Conservation (phyloP, 129 eudicot genomes). For the sunflower (Helianthus annuus) region HanXRQr2.0-SUNRISE NC_035443.2:58284033-58284532, state of each 20-base stretch:
- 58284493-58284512: conserved; percentile 82
- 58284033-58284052: conserved; percentile 59
- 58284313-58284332: conserved; percentile 86
- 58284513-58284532: conserved; percentile 88
- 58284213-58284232: background rate
- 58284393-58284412: conserved; percentile 8
- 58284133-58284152: conserved; percentile 73
- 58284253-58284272: conserved; percentile 66
- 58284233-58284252: conserved; percentile 4
- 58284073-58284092: conserved; percentile 78
- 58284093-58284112: conserved; percentile 75
- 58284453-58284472: conserved; percentile 44
- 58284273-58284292: conserved; percentile 92
- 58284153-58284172: conserved; percentile 88
- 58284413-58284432: conserved; percentile 3
- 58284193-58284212: conserved; percentile 42
- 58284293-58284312: conserved; percentile 88
- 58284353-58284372: conserved; percentile 89
- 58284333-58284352: conserved; percentile 96
- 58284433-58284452: background rate
- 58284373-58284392: conserved; percentile 39
- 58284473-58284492: conserved; percentile 83
- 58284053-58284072: conserved; percentile 79
- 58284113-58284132: conserved; percentile 77
- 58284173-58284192: conserved; percentile 88